Conservation (phyloP, 805 yeast species). For the Starmerella powellii region DNA sequence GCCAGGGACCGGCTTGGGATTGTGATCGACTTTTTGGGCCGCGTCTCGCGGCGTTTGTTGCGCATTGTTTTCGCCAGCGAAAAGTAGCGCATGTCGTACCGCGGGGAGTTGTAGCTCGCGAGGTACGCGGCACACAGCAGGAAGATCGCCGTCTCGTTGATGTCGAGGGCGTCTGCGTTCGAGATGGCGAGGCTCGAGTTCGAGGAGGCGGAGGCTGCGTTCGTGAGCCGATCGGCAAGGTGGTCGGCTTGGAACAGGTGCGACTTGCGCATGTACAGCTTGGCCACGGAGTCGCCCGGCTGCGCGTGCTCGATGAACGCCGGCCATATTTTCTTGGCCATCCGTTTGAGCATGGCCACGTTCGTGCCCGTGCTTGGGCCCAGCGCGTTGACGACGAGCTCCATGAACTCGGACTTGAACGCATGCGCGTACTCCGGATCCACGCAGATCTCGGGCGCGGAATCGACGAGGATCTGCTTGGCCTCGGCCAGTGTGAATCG, state of each 20-base stretch:
- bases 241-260: constrained; percentile 23
- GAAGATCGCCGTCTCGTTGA: constrained; percentile 35
- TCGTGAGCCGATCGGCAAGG: constrained; percentile 10
- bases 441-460: background rate
- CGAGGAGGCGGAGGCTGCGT: no score
- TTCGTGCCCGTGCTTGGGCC: constrained; percentile 39
- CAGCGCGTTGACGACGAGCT: constrained; percentile 35
- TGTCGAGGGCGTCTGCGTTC: background rate
- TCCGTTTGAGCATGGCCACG: constrained; percentile 23
- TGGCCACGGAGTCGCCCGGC: constrained; percentile 15
- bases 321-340: constrained; percentile 27
- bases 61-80: constrained; percentile 47
- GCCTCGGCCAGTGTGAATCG: constrained; percentile 34
- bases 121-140: constrained; percentile 70
- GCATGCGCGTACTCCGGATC: background rate
- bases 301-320: constrained; percentile 23
- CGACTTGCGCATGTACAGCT: constrained; percentile 21
- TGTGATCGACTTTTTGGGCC: constrained; percentile 35
- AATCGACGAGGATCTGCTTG: constrained; percentile 26
- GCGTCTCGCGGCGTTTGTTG: constrained; percentile 31
- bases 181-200: no score
- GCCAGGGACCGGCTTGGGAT: constrained; percentile 51
- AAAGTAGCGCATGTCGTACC: constrained; percentile 56
- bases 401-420: constrained; percentile 36
- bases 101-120: constrained; percentile 65